phyloP scores from a whole-genome alignment of 352 stramenopile genomes.

The Elongisporangium anandrum region DNA sequence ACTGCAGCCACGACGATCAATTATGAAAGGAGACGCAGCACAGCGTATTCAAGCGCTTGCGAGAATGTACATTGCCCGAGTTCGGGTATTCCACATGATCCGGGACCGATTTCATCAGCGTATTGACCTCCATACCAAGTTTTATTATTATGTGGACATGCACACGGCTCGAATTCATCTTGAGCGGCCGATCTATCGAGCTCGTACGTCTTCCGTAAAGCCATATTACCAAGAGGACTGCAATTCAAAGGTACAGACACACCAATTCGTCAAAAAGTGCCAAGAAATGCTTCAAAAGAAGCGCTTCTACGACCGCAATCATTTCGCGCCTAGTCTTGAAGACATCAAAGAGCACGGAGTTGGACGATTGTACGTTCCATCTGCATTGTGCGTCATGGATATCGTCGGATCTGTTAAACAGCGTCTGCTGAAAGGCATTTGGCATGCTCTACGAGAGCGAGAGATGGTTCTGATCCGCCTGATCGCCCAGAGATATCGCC shows the following conservation, averaged over 20 bases:
- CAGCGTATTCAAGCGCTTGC: constrained; percentile 56
- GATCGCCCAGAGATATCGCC: constrained; percentile 38
- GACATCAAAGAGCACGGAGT: neutral
- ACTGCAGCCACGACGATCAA: no score
- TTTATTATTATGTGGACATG: constrained; percentile 64
- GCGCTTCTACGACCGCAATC: constrained; percentile 28
- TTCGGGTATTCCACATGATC: constrained; percentile 26
- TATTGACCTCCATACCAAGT: constrained; percentile 33
- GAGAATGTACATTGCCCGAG: constrained; percentile 31
- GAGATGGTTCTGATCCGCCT: constrained; percentile 40
- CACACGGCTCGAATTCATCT: constrained; percentile 29
- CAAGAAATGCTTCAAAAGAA: constrained; percentile 36
- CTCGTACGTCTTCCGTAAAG: constrained; percentile 18
- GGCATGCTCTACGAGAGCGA: constrained; percentile 27
- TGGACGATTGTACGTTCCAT: constrained; percentile 18
- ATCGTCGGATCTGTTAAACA: constrained; percentile 35
- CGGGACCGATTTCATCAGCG: constrained; percentile 30
- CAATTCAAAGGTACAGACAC: constrained; percentile 29
- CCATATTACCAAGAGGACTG: constrained; percentile 49
- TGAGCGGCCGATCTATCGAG: constrained; percentile 33
- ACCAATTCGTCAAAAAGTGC: constrained; percentile 37
- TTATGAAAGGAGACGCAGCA: constrained; percentile 36
- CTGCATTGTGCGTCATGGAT: constrained; percentile 40
- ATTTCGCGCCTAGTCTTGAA: neutral
- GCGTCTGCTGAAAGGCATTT: constrained; percentile 44